Conservation (phyloP, 2,329 filamentous ascomycete species). For the Apiospora hydei region DNA sequence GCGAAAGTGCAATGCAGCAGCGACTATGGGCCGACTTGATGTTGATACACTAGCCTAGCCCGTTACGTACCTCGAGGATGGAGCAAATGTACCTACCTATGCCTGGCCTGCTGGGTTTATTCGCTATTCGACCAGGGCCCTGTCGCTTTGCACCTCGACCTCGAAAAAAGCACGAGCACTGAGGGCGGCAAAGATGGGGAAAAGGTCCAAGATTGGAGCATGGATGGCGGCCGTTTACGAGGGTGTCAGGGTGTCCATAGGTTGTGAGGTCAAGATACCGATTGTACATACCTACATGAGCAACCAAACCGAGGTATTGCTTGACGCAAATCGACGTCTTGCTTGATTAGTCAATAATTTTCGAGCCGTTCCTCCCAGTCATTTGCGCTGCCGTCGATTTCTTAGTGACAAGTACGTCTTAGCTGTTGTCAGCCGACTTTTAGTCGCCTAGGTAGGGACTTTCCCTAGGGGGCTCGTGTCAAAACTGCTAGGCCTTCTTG, state of each 20-base stretch:
- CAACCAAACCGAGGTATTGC: neutral
- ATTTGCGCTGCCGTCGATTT: neutral
- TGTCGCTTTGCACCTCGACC: neutral
- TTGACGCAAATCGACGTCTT: neutral
- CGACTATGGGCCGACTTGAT: slow-evolving; percentile 12
- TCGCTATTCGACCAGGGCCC: neutral
- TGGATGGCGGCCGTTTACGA: slow-evolving; percentile 17
- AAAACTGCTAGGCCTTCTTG: no score
- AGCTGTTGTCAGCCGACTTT: no score
- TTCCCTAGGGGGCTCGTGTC: neutral
- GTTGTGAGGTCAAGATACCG: neutral
- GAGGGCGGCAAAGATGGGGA: slow-evolving; percentile 21
- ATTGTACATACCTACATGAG: neutral
- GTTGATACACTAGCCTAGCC: slow-evolving; percentile 18
- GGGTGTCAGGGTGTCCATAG: neutral
- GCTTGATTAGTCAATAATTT: slow-evolving; percentile 21
- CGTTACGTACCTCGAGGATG: slow-evolving; percentile 13
- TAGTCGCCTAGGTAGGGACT: no score
- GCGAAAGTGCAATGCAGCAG: neutral
- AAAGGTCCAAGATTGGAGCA: slow-evolving; percentile 17
- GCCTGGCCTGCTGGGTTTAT: neutral
- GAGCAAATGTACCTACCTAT: no score
- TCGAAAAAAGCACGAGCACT: slow-evolving; percentile 18
- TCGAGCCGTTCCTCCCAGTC: neutral
- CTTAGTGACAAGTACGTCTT: neutral